Evolutionary conservation across 1,139 yeast species (phyloP).

Genomic region (Saccharomyces hybrid): DNA sequence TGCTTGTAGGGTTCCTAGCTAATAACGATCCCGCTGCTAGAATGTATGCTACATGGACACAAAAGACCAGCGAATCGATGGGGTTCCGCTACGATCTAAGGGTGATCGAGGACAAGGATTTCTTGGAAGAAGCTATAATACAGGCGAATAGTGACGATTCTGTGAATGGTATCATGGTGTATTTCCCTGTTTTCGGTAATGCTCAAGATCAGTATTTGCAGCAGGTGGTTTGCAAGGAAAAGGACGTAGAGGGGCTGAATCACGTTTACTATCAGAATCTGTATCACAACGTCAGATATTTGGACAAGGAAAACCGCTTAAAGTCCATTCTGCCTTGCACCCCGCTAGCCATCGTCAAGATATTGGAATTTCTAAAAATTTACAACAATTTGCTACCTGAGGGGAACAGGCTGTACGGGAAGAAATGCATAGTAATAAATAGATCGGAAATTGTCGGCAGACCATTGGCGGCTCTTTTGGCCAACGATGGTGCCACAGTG

Average conservation of each 20-base stretch:
- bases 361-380: slow-evolving; percentile 80
- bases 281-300: slow-evolving; percentile 82
- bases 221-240: slow-evolving; percentile 73
- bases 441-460: slow-evolving; percentile 96
- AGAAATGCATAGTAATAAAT: slow-evolving; percentile 82
- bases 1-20: slow-evolving; percentile 83
- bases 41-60: slow-evolving; percentile 95
- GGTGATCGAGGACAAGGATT: slow-evolving; percentile 62
- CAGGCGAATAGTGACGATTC: slow-evolving; percentile 70
- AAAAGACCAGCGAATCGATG: slow-evolving; percentile 74
- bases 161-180: slow-evolving; percentile 94
- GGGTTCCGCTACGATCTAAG: slow-evolving; percentile 82
- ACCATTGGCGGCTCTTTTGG: slow-evolving; percentile 90
- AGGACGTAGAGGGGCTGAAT: slow-evolving; percentile 94
- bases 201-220: slow-evolving; percentile 92
- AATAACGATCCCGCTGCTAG: slow-evolving; percentile 91
- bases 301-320: slow-evolving; percentile 60
- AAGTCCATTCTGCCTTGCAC: slow-evolving; percentile 94
- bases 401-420: slow-evolving; percentile 90
- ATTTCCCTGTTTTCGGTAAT: slow-evolving; percentile 94
- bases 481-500: slow-evolving; percentile 96
- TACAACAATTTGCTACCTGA: slow-evolving; percentile 75
- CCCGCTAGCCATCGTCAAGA: slow-evolving; percentile 89
- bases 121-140: slow-evolving; percentile 73
- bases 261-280: slow-evolving; percentile 86